Percentiles rank a stretch among this genome's conserved stretches.
These are phyloP conservation scores for Entonaema liquescens DNA, from an alignment of 495 filamentous ascomycete species.

Conservation along the genomic window DNA sequence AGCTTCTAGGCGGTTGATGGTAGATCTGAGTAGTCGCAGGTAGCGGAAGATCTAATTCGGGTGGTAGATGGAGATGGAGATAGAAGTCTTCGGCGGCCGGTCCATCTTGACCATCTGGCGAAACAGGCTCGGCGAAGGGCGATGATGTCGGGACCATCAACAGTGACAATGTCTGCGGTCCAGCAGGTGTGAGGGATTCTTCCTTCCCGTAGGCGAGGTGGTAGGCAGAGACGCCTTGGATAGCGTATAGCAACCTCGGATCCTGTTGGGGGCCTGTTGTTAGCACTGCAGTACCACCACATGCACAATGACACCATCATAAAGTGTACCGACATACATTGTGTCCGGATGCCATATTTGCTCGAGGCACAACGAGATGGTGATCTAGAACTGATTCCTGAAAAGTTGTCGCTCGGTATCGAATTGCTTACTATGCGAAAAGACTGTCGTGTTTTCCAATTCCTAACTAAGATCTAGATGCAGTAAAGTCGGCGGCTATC, in stretches of 20 bases:
- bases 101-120: slow-evolving; percentile 61
- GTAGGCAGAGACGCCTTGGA: slow-evolving; percentile 84
- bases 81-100: slow-evolving; percentile 91
- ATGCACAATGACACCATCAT: slow-evolving; percentile 10
- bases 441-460: slow-evolving; percentile 16
- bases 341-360: slow-evolving; percentile 60
- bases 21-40: slow-evolving; percentile 95
- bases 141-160: slow-evolving; percentile 92
- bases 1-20: slow-evolving; percentile 87
- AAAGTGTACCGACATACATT: slow-evolving; percentile 52
- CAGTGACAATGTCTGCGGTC: slow-evolving; percentile 86
- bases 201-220: slow-evolving; percentile 90
- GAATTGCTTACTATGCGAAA: slow-evolving; percentile 7
- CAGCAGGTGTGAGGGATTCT: slow-evolving; percentile 79
- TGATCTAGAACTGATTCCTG: slow-evolving; percentile 4
- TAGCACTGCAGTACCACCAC: neutral
- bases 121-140: slow-evolving; percentile 68
- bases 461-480: slow-evolving; percentile 13
- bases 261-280: slow-evolving; percentile 56
- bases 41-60: slow-evolving; percentile 89
- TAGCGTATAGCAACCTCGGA: slow-evolving; percentile 82
- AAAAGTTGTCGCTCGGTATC: slow-evolving; percentile 3
- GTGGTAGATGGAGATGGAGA: slow-evolving; percentile 89
- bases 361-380: neutral
- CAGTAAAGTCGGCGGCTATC: slow-evolving; percentile 14